Conservation (phyloP, 495 filamentous ascomycete genomes). For the Aspergillus kassunensis region DNA sequence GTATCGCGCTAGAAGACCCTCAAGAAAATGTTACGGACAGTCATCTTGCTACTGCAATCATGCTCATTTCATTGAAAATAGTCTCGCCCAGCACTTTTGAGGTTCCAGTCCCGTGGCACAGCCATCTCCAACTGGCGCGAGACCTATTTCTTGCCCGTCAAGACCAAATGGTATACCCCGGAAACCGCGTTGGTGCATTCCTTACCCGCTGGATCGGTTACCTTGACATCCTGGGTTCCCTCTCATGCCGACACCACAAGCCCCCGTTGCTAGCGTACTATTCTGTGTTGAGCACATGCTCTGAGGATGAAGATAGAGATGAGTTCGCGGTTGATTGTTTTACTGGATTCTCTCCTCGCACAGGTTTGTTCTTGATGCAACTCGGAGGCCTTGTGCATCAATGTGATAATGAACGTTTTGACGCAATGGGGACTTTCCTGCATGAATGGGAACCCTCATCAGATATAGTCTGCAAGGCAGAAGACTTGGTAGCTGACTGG, state of each 20-base stretch:
- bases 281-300: conserved; percentile 48
- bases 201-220: conserved; percentile 86
- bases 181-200: conserved; percentile 70
- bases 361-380: conserved; percentile 65
- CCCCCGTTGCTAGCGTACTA: conserved; percentile 53
- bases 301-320: conserved; percentile 38
- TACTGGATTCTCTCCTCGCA: conserved; percentile 69
- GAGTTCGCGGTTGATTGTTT: conserved; percentile 73
- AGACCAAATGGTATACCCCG: conserved; percentile 48
- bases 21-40: conserved; percentile 64
- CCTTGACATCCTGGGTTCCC: conserved; percentile 72
- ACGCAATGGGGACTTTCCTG: conserved; percentile 47
- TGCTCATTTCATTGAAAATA: conserved; percentile 83
- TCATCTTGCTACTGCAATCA: conserved; percentile 78
- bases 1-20: conserved; percentile 55
- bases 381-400: conserved; percentile 68
- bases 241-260: conserved; percentile 65
- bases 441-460: conserved; percentile 57
- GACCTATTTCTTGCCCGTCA: conserved; percentile 67
- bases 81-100: conserved; percentile 79
- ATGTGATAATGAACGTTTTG: conserved; percentile 67
- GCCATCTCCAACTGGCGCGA: conserved; percentile 70
- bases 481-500: conserved; percentile 52
- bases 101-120: conserved; percentile 70
- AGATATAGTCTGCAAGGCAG: conserved; percentile 51